Evolutionary conservation across 2,329 filamentous ascomycete species (phyloP).

Genomic region (Ophiostoma pallidulum): DNA sequence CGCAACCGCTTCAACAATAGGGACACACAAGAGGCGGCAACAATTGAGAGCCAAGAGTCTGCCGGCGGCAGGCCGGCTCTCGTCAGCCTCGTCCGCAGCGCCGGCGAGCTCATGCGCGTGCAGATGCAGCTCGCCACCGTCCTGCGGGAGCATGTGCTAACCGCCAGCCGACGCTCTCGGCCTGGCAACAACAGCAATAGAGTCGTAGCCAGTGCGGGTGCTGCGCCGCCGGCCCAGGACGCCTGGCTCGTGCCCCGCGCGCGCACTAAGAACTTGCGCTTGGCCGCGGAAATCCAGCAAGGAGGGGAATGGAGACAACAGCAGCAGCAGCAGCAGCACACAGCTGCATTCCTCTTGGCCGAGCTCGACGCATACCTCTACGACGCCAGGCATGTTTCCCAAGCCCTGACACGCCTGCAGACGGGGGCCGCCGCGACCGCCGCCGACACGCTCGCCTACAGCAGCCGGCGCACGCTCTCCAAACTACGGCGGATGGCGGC

Average conservation of each 20-base stretch:
- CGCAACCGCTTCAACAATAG: not conserved
- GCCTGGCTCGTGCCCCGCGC: slow-evolving; percentile 12
- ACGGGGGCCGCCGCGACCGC: slow-evolving; percentile 4
- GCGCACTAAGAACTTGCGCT: slow-evolving; percentile 8
- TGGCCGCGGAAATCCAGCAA: not conserved
- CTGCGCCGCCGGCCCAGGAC: slow-evolving; percentile 1
- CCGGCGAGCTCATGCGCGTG: slow-evolving; percentile 49
- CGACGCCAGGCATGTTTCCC: slow-evolving; percentile 35
- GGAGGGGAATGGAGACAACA: not conserved
- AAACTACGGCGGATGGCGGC: slow-evolving; percentile 10
- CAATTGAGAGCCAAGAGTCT: slow-evolving; percentile 16
- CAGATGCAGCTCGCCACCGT: slow-evolving; percentile 72
- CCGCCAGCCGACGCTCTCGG: too few relatives aligned
- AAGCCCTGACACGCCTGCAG: slow-evolving; percentile 9
- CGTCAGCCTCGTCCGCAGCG: slow-evolving; percentile 10
- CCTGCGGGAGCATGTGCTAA: slow-evolving; percentile 26
- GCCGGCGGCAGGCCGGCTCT: slow-evolving; percentile 6
- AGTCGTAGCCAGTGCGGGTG: not conserved
- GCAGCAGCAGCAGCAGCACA: not conserved
- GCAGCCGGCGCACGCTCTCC: slow-evolving; percentile 6
- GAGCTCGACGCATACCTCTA: slow-evolving; percentile 72
- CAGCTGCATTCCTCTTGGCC: slow-evolving; percentile 42
- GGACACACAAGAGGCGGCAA: slow-evolving; percentile 3
- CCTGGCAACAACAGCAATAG: too few relatives aligned
- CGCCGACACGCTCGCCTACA: slow-evolving; percentile 10